Conservation (phyloP, 768 basidiomycete genomes). For the Xanthoconium purpureum region DNA sequence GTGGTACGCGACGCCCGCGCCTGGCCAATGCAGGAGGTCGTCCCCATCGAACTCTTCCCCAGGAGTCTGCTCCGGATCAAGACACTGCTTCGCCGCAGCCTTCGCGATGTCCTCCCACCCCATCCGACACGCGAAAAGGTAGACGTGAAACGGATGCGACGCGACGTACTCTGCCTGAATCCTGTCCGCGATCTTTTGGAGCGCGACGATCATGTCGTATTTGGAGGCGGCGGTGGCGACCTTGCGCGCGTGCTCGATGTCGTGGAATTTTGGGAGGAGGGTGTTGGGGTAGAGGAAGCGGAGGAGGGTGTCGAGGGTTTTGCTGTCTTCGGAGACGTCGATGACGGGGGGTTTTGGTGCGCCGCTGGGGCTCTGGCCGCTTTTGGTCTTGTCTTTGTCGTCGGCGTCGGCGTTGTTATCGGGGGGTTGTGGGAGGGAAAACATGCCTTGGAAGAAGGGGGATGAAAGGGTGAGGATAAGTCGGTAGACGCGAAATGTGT, state of each 20-base stretch:
- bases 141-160: neutral
- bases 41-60: neutral
- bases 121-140: neutral
- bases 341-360: neutral
- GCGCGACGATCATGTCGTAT: constrained; percentile 1
- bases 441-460: constrained; percentile 2
- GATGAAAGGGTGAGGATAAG: constrained; percentile 4
- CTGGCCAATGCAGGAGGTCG: neutral
- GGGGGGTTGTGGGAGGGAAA: constrained; percentile 2
- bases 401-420: neutral
- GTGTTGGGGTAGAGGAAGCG: constrained; percentile 6
- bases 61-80: neutral
- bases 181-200: neutral
- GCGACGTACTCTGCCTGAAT: neutral
- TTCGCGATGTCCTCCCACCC: neutral
- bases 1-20: neutral
- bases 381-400: too few relatives aligned
- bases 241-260: neutral
- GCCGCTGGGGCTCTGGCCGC: neutral
- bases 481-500: constrained; percentile 1
- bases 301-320: constrained; percentile 5
- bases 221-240: constrained; percentile 5
- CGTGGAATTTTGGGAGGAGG: neutral
- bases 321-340: neutral
- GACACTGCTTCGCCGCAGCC: neutral